phyloP scores from a whole-genome alignment of 108 stramenopile species.

The Discostella stelligeroides region DNA sequence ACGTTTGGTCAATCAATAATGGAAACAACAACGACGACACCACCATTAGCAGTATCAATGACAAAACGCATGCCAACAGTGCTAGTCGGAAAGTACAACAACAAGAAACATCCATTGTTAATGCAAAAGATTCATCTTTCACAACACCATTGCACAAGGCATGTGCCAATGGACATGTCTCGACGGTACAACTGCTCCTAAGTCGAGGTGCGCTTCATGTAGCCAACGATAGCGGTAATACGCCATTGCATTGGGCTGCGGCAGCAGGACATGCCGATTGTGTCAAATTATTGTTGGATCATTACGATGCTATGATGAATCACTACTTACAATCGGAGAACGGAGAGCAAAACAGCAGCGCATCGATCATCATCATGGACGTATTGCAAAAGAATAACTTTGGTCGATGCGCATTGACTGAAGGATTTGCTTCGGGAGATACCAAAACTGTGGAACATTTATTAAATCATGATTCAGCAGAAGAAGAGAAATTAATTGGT shows the following conservation, averaged over 20 bases:
- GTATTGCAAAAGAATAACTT: conserved; percentile 77
- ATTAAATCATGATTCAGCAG: conserved; percentile 86
- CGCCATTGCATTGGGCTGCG: conserved; percentile 91
- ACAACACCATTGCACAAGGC: conserved; percentile 85
- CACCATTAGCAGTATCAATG: neutral
- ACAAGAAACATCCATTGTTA: conserved; percentile 23
- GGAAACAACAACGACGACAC: too few relatives aligned
- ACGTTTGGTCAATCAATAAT: conserved; percentile 23
- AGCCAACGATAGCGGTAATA: conserved; percentile 64
- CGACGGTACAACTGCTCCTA: conserved; percentile 57
- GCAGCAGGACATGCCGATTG: conserved; percentile 61
- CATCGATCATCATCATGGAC: conserved; percentile 51
- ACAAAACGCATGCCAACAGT: neutral
- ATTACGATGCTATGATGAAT: conserved; percentile 34
- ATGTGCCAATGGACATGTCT: conserved; percentile 74
- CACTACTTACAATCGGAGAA: neutral
- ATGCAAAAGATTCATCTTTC: conserved; percentile 33
- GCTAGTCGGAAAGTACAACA: neutral
- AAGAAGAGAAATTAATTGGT: conserved; percentile 78
- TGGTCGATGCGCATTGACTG: conserved; percentile 85
- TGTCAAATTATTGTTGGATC: conserved; percentile 59
- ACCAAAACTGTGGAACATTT: conserved; percentile 65
- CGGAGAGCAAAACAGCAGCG: neutral
- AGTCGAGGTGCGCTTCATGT: conserved; percentile 26
- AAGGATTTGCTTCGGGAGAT: conserved; percentile 76